Conservation (phyloP, 2,329 filamentous ascomycete genomes). For the Arthrobotrys conoides region DNA sequence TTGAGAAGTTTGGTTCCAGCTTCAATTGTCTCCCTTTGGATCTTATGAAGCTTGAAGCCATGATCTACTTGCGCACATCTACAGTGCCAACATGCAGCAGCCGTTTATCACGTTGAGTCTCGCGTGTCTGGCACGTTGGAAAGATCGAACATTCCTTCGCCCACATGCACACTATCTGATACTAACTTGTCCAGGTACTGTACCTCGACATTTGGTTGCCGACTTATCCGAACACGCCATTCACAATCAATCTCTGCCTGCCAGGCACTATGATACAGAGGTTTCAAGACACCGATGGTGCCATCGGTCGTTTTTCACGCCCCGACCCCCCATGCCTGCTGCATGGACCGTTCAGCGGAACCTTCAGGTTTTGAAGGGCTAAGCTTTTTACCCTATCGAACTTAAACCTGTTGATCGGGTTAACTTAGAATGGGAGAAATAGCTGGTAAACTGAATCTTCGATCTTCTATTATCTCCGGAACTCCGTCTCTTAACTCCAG, state of each 20-base stretch:
- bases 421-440: background rate
- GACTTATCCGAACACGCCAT: constrained; percentile 36
- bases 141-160: background rate
- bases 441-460: background rate
- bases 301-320: constrained; percentile 13
- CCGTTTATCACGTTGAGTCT: background rate
- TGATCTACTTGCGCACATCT: background rate
- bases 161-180: no score
- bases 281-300: background rate
- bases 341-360: background rate
- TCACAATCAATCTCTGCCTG: background rate
- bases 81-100: no score
- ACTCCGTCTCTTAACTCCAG: background rate
- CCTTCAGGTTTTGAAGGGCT: background rate
- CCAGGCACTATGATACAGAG: background rate
- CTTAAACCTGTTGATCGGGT: background rate
- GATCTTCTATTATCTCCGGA: background rate
- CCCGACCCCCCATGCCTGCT: constrained; percentile 8
- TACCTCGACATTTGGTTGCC: constrained; percentile 1
- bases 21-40: background rate
- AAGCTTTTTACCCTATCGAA: background rate
- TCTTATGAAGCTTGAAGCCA: background rate
- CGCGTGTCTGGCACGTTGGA: background rate
- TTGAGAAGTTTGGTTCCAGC: background rate
- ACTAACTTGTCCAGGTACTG: background rate